These are phyloP conservation scores for Chlamydomonas eustigma DNA, from an alignment of 139 green algal genomes.

Conservation along the genomic window DNA sequence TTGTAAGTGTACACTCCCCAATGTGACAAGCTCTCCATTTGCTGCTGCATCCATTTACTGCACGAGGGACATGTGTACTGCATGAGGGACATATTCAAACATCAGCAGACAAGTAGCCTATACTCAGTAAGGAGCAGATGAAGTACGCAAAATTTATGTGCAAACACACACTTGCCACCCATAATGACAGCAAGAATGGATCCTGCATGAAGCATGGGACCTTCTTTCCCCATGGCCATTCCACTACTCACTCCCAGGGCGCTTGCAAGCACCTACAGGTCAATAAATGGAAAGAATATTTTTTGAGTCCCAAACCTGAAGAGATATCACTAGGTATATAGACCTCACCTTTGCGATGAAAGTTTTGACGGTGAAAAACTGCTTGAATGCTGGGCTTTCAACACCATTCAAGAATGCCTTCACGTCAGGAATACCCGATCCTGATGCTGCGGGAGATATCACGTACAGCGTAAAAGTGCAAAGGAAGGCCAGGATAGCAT, in stretches of 20 bases:
- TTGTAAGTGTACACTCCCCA: conserved; percentile 60
- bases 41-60: conserved; percentile 55
- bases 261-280: conserved; percentile 47
- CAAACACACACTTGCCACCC: conserved; percentile 35
- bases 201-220: conserved; percentile 53
- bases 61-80: neutral
- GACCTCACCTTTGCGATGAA: conserved; percentile 50
- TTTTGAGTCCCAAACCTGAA: neutral
- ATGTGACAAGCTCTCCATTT: conserved; percentile 46
- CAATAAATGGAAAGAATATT: too few species aligned
- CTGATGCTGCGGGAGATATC: conserved; percentile 48
- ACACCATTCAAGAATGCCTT: conserved; percentile 58
- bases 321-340: neutral
- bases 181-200: conserved; percentile 57
- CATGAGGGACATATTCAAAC: neutral
- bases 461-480: conserved; percentile 40
- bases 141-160: conserved; percentile 2
- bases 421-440: conserved; percentile 57
- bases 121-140: too few species aligned
- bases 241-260: conserved; percentile 48
- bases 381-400: conserved; percentile 40
- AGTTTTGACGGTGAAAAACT: conserved; percentile 57
- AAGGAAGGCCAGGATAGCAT: conserved; percentile 39
- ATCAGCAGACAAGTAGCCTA: too few species aligned
- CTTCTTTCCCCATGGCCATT: conserved; percentile 57